Percentiles rank a stretch among this genome's conserved stretches.
Evolutionary conservation across 2,329 filamentous ascomycete genomes (phyloP).

Genomic region (Colletotrichum incanum): DNA sequence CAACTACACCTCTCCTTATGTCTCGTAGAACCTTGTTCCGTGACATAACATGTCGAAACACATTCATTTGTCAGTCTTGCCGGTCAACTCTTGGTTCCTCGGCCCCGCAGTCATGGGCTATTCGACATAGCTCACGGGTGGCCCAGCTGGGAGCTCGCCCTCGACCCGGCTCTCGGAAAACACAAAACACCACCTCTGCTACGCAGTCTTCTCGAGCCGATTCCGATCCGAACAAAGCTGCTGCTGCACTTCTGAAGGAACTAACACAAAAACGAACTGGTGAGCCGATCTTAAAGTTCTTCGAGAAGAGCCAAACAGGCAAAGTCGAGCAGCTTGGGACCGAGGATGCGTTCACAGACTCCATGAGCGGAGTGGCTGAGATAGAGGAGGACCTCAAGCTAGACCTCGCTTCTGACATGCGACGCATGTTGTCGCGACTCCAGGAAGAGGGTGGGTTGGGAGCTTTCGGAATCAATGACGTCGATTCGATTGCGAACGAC

Average conservation of each 20-base stretch:
- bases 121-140: slow-evolving; percentile 53
- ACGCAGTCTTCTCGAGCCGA: not conserved
- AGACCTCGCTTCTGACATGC: slow-evolving; percentile 45
- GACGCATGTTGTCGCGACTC: slow-evolving; percentile 50
- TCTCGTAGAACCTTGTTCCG: slow-evolving; percentile 48
- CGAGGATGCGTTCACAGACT: slow-evolving; percentile 59
- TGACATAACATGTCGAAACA: slow-evolving; percentile 54
- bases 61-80: slow-evolving; percentile 57
- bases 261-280: slow-evolving; percentile 38
- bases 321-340: slow-evolving; percentile 56
- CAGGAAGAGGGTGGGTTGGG: slow-evolving; percentile 38
- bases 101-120: slow-evolving; percentile 48
- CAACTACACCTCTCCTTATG: slow-evolving; percentile 39
- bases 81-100: slow-evolving; percentile 50
- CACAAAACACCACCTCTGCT: slow-evolving; percentile 8
- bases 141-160: slow-evolving; percentile 38
- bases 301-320: slow-evolving; percentile 62
- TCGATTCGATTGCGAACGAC: slow-evolving; percentile 60
- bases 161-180: slow-evolving; percentile 6
- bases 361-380: slow-evolving; percentile 53
- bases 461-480: slow-evolving; percentile 61
- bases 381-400: slow-evolving; percentile 49
- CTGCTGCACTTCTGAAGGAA: slow-evolving; percentile 46
- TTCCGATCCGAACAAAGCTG: slow-evolving; percentile 16
- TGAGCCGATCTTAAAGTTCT: slow-evolving; percentile 59